A percentile compares a stretch with the other conserved stretches of the same genome.
phyloP scores from a whole-genome alignment of 2,329 filamentous ascomycete genomes.

The Zalaria sp. region DNA sequence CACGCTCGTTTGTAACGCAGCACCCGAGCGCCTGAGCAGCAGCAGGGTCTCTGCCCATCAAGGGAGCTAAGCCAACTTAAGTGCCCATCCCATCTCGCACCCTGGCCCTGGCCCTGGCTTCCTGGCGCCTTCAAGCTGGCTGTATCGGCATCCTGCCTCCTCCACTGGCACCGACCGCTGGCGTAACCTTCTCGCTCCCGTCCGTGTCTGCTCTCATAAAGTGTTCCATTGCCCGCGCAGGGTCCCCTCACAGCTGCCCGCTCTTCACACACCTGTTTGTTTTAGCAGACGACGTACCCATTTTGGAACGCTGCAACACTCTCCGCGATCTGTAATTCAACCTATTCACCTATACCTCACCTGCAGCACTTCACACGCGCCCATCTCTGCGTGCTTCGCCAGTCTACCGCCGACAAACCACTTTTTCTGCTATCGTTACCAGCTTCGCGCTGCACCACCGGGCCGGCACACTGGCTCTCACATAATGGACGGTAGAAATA shows the following conservation, averaged over 20 bases:
- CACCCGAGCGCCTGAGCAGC: too few species aligned
- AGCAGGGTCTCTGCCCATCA: not conserved
- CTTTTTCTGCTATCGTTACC: not conserved
- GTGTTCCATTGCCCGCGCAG: not conserved
- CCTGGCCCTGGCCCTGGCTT: not conserved
- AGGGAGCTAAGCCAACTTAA: too few species aligned
- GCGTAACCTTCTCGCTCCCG: not conserved
- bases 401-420: not conserved
- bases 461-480: conserved; percentile 12
- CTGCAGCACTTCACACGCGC: not conserved
- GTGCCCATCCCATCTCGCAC: not conserved
- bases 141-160: not conserved
- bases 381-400: not conserved
- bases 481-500: conserved; percentile 38
- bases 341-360: not conserved
- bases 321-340: not conserved
- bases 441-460: not conserved
- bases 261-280: not conserved
- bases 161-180: not conserved
- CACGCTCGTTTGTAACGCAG: not conserved
- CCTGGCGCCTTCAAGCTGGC: not conserved
- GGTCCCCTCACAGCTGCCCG: not conserved
- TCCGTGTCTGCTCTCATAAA: not conserved
- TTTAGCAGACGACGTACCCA: not conserved
- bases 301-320: not conserved